Conservation (phyloP, 768 basidiomycete genomes). For the Lentinula guzmanii region DNA sequence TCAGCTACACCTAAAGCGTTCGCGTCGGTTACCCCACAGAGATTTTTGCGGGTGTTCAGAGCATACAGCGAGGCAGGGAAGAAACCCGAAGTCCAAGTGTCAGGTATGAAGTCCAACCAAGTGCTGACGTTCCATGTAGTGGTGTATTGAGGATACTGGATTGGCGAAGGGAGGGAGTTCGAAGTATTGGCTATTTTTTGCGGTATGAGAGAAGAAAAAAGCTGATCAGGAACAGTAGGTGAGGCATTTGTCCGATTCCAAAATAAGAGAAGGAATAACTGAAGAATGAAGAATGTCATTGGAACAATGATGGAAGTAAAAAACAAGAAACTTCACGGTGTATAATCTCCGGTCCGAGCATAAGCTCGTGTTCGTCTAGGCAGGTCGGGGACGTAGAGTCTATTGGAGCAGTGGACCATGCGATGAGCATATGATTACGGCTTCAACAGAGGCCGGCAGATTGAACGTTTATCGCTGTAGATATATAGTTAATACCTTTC, state of each 20-base stretch:
- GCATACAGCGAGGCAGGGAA: slow-evolving; percentile 58
- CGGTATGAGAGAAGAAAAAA: slow-evolving; percentile 55
- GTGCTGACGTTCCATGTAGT: slow-evolving; percentile 22
- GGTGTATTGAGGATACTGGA: slow-evolving; percentile 59
- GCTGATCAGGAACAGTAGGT: slow-evolving; percentile 9
- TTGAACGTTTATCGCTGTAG: too few relatives aligned
- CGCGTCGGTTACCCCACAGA: slow-evolving; percentile 36
- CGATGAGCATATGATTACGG: too few relatives aligned
- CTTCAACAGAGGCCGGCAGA: too few relatives aligned
- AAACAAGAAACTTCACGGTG: neutral
- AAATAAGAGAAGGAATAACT: neutral
- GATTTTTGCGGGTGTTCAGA: slow-evolving; percentile 42
- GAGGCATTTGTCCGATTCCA: neutral
- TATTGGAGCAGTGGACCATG: too few relatives aligned
- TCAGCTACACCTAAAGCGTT: slow-evolving; percentile 37
- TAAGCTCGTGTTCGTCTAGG: neutral
- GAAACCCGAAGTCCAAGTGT: slow-evolving; percentile 68
- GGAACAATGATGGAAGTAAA: neutral
- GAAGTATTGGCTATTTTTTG: slow-evolving; percentile 56
- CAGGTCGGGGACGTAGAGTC: neutral
- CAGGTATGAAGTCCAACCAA: slow-evolving; percentile 49
- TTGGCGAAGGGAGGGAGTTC: slow-evolving; percentile 33
- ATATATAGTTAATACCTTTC: too few relatives aligned
- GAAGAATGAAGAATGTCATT: neutral
- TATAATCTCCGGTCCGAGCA: neutral